Evolutionary conservation across 176 grass and related monocot species (phyloP).

Genomic region (Bromus sterilis): DNA sequence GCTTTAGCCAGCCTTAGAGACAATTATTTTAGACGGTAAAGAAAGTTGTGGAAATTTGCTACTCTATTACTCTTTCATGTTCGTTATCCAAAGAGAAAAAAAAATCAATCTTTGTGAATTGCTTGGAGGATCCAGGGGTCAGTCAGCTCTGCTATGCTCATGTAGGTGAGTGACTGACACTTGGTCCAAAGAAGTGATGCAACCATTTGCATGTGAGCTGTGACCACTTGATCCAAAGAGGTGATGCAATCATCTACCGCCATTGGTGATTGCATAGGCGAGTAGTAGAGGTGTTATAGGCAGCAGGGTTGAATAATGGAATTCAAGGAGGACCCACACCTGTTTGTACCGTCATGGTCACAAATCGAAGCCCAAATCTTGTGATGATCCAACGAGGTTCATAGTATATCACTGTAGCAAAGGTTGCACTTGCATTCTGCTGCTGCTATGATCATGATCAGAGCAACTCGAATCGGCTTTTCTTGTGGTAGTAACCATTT

Average conservation of each 20-base stretch:
- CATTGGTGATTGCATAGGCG: slow-evolving; percentile 15
- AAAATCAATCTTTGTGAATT: background rate
- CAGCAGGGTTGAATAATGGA: slow-evolving; percentile 16
- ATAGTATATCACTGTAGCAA: too few species aligned
- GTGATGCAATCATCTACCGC: slow-evolving; percentile 26
- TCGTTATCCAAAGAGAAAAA: background rate
- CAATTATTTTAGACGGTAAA: slow-evolving; percentile 37
- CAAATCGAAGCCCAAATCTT: too few species aligned
- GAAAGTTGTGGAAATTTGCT: slow-evolving; percentile 17
- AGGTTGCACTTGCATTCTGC: background rate
- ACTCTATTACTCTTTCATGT: background rate
- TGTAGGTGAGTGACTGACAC: background rate
- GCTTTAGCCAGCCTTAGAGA: slow-evolving; percentile 37
- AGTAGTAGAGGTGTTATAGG: slow-evolving; percentile 9
- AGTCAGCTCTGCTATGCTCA: slow-evolving; percentile 6
- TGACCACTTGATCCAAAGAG: background rate
- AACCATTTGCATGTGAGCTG: slow-evolving; percentile 8
- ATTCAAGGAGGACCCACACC: slow-evolving; percentile 17
- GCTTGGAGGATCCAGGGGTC: background rate
- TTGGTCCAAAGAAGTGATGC: slow-evolving; percentile 2
- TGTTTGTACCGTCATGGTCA: too few species aligned
- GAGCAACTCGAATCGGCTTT: slow-evolving; percentile 21
- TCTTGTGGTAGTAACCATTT: slow-evolving; percentile 26
- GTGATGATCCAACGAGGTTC: too few species aligned
- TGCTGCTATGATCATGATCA: slow-evolving; percentile 3